Evolutionary conservation across 2,329 filamentous ascomycete species (phyloP).

Genomic region (Cordyceps sp.): DNA sequence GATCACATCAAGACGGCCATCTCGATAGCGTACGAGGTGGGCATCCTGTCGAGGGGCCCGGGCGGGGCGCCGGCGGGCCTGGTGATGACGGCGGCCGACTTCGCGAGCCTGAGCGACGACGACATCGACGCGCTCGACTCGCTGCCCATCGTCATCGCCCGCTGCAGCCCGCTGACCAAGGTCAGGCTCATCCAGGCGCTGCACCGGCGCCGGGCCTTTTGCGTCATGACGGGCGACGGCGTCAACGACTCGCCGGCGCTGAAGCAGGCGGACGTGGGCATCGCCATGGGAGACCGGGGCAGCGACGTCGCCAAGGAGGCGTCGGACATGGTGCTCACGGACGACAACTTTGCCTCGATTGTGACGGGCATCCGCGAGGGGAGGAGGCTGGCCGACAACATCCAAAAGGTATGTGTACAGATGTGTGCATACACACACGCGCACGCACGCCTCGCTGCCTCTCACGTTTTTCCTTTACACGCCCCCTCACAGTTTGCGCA

Average conservation of each 20-base stretch:
- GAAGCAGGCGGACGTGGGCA: conserved; percentile 58
- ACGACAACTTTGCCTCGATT: conserved; percentile 77
- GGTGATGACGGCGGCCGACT: conserved; percentile 47
- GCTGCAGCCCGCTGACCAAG: conserved; percentile 55
- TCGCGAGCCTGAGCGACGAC: conserved; percentile 43
- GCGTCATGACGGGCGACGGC: conserved; percentile 60
- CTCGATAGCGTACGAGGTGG: conserved; percentile 48
- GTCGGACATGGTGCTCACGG: conserved; percentile 73
- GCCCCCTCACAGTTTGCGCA: no score
- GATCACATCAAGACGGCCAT: conserved; percentile 53
- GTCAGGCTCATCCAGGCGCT: conserved; percentile 64
- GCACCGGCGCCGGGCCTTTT: conserved; percentile 49
- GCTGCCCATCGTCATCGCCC: conserved; percentile 50
- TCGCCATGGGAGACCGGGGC: conserved; percentile 56
- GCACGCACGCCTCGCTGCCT: no score
- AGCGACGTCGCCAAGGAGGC: conserved; percentile 67
- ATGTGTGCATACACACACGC: no score
- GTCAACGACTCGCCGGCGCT: conserved; percentile 61
- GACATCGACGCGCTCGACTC: conserved; percentile 44
- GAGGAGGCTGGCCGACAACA: conserved; percentile 53
- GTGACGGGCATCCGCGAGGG: conserved; percentile 58
- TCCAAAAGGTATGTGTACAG: conserved; percentile 55
- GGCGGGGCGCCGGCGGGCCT: conserved; percentile 20
- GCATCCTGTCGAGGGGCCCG: conserved; percentile 30
- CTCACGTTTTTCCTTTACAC: no score